Conservation (phyloP, 169 alveolate species). For the Eimeria zaria region DNA sequence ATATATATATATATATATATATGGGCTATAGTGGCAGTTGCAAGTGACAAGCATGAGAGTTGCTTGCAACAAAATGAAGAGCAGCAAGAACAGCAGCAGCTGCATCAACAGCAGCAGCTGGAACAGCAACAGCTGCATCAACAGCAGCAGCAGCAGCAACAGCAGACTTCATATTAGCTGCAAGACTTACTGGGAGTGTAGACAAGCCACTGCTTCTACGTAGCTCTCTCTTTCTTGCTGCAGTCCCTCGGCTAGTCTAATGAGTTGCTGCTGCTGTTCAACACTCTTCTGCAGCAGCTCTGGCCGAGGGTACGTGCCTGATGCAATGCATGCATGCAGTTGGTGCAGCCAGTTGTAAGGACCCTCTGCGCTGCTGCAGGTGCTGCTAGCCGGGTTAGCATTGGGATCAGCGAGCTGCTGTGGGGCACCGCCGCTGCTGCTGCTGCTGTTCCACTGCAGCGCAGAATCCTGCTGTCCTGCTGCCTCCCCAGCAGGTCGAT, state of each 20-base stretch:
- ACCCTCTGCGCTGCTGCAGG: constrained; percentile 71
- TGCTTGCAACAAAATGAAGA: not conserved
- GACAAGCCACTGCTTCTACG: constrained; percentile 74
- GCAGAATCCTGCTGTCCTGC: constrained; percentile 3
- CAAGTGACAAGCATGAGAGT: no score
- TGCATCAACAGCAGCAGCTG: not conserved
- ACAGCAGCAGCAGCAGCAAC: not conserved
- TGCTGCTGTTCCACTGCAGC: constrained; percentile 36
- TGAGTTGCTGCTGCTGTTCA: constrained; percentile 82
- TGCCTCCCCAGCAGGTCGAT: not conserved
- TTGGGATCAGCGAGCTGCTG: constrained; percentile 43
- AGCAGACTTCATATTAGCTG: not conserved
- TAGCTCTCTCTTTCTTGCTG: constrained; percentile 80
- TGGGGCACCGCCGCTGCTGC: constrained; percentile 20
- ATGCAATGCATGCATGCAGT: constrained; percentile 42
- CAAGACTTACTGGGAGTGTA: constrained; percentile 64
- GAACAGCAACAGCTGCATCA: not conserved
- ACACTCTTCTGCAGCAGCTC: constrained; percentile 78
- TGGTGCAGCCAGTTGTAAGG: constrained; percentile 78
- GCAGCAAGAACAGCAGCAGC: not conserved
- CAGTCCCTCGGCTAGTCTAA: constrained; percentile 57
- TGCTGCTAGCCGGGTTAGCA: constrained; percentile 67
- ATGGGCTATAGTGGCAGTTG: not conserved
- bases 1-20: not conserved
- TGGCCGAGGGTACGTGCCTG: constrained; percentile 64